Evolutionary conservation across 2,329 filamentous ascomycete species (phyloP), one percentile per base, ranked within the genome.

Genomic region (Elsinoe fawcettii): DNA sequence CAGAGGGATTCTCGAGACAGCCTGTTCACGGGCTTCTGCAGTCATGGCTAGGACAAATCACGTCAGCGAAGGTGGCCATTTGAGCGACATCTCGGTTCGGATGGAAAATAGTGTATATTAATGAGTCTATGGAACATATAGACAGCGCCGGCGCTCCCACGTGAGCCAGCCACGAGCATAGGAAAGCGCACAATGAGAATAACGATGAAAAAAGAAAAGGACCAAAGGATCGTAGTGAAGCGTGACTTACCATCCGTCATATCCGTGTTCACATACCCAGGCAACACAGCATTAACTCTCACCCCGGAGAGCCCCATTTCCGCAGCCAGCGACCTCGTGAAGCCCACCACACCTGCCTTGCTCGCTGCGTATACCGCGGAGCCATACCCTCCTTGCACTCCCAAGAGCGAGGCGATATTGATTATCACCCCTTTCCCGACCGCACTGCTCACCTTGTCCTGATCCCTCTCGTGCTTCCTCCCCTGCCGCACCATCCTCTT

Each of bases 321-420:
- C 0, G 54, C 55, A 16, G 60, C 61, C 20, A 64, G 22, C 20
- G 47, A 57, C 16, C 59, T 57, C 49, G 62, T 64, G 37, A 63
- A 56, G 5, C 61, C 62, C 16, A 60, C 46, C 12, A 63, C 54
- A 14, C 62, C 62, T 3, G 62, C 61, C 34, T 63, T 63, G 16
- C 56, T 59, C 1, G 74, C 73, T 0, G 70, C 71, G 62, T 78
- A 79, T 5, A 71, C 75, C 1, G 74, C 70, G 30, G 64, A 85
- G 5, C 90, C 80, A 46, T 44, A 58, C 0, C 85, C 87, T 0
- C 84, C 86, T 58, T 85, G 84, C 1, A 78, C 67, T 0, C 84
- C 90, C 46, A 95, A 78, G 27, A 95, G 74, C 49, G 87, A 92
- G 0, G 87, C 84, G 20, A 96, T 75, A 66, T 95, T 95, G 69